Percentiles rank a stretch among this genome's conserved stretches.
These are phyloP conservation scores for Penicillium antarcticum DNA, from an alignment of 495 filamentous ascomycete genomes.

Conservation along the genomic window DNA sequence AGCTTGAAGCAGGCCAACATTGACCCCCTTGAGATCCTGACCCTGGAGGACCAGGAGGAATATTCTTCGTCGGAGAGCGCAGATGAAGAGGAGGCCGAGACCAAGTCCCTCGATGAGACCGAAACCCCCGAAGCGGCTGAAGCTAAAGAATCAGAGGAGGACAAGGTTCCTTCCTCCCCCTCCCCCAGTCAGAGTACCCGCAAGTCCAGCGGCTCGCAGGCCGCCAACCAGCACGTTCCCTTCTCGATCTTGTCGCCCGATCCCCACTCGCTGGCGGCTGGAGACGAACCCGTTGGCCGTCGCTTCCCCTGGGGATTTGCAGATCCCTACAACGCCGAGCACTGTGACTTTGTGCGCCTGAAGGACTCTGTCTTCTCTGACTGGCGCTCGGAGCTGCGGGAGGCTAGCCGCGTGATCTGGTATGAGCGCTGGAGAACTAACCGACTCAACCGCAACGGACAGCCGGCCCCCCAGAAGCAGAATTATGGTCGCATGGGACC, in stretches of 20 bases:
- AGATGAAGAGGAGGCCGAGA: slow-evolving; percentile 42
- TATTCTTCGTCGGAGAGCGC: slow-evolving; percentile 58
- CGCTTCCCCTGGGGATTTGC: slow-evolving; percentile 97
- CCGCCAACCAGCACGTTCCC: slow-evolving; percentile 55
- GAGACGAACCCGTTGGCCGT: slow-evolving; percentile 60
- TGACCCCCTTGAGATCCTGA: slow-evolving; percentile 83
- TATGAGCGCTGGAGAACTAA: slow-evolving; percentile 94
- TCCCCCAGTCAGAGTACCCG: slow-evolving; percentile 19
- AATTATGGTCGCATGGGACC: slow-evolving; percentile 33
- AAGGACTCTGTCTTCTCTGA: slow-evolving; percentile 91
- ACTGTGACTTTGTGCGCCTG: slow-evolving; percentile 91
- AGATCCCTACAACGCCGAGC: slow-evolving; percentile 81
- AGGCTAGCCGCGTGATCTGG: slow-evolving; percentile 88
- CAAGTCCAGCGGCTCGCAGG: slow-evolving; percentile 19
- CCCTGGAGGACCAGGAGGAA: slow-evolving; percentile 70
- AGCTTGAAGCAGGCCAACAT: slow-evolving; percentile 82
- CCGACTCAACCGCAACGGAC: slow-evolving; percentile 50
- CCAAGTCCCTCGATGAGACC: slow-evolving; percentile 14
- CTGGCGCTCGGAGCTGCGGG: slow-evolving; percentile 87
- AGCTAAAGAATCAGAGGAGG: slow-evolving; percentile 1
- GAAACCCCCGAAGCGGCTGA: slow-evolving; percentile 1
- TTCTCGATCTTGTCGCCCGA: slow-evolving; percentile 94
- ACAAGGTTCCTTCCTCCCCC: background rate
- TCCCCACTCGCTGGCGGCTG: slow-evolving; percentile 70
- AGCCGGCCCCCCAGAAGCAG: slow-evolving; percentile 23